Evolutionary conservation across 805 yeast genomes (phyloP).

Genomic region (Trichomonascus vanleenenianus): DNA sequence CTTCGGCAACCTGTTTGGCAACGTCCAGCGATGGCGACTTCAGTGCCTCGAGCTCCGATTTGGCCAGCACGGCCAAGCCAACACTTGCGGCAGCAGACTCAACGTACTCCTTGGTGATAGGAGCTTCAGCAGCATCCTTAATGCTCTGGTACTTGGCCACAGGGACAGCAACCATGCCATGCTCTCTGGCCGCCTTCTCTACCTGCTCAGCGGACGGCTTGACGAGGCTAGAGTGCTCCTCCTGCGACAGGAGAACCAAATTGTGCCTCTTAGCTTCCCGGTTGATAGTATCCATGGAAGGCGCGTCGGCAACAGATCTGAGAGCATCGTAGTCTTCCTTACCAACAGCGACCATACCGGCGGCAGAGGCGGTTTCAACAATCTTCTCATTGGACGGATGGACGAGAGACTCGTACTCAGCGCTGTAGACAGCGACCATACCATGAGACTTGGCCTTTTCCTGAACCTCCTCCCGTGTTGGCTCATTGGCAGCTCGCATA

Average conservation of each 20-base stretch:
- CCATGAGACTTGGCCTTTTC: conserved; percentile 26
- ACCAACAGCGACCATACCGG: conserved; percentile 22
- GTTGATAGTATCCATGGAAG: conserved; percentile 13
- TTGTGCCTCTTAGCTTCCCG: conserved; percentile 6
- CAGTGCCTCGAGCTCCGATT: conserved; percentile 11
- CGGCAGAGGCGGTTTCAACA: conserved; percentile 13
- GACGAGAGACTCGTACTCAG: conserved; percentile 23
- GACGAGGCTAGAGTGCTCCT: conserved; percentile 10
- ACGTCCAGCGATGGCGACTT: conserved; percentile 18
- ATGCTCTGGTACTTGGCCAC: conserved; percentile 18
- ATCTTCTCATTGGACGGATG: conserved; percentile 9
- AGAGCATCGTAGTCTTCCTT: conserved; percentile 13
- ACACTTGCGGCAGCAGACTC: conserved; percentile 20
- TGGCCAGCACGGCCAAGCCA: conserved; percentile 17
- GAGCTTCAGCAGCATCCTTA: conserved; percentile 20
- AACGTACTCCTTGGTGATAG: conserved; percentile 17
- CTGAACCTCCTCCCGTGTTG: conserved; percentile 26
- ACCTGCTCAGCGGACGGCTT: conserved; percentile 20
- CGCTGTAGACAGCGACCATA: conserved; percentile 27
- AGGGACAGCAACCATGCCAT: conserved; percentile 22
- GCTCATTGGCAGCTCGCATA: conserved; percentile 19
- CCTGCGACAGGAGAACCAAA: conserved; percentile 7
- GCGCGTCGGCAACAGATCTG: conserved; percentile 7
- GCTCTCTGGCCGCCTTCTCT: conserved; percentile 15
- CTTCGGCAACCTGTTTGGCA: conserved; percentile 22